A percentile compares a stretch with the other conserved stretches of the same genome.
Evolutionary conservation across 306 rosid genomes (phyloP).

Genomic region (Quercus cerris): DNA sequence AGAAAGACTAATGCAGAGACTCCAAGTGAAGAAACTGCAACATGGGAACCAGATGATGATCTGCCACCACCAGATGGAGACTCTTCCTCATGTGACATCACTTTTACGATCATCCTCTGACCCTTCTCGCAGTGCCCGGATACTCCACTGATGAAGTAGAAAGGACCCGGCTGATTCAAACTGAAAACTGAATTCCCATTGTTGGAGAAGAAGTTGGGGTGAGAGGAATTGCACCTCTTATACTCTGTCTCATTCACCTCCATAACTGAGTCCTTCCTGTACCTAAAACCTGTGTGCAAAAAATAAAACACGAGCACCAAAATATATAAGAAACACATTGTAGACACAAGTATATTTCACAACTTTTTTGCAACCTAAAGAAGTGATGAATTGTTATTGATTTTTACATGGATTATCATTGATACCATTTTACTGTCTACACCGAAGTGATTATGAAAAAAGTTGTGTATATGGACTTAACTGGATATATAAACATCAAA

Average conservation of each 20-base stretch:
- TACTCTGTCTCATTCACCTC: slow-evolving; percentile 57
- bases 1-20: slow-evolving; percentile 23
- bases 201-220: slow-evolving; percentile 69
- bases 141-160: slow-evolving; percentile 85
- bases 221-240: slow-evolving; percentile 67
- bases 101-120: slow-evolving; percentile 72
- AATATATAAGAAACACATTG: not conserved
- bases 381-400: no score
- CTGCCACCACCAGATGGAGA: slow-evolving; percentile 14
- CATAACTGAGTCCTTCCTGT: slow-evolving; percentile 87
- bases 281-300: slow-evolving; percentile 45
- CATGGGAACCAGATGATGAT: slow-evolving; percentile 28
- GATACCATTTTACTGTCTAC: no score
- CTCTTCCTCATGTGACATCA: slow-evolving; percentile 37
- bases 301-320: not conserved
- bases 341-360: not conserved
- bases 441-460: no score
- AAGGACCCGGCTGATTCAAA: slow-evolving; percentile 50
- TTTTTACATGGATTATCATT: no score
- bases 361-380: no score
- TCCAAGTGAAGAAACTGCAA: slow-evolving; percentile 6
- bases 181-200: slow-evolving; percentile 48
- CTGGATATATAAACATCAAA: no score
- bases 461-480: no score
- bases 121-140: slow-evolving; percentile 75